These are phyloP conservation scores for Coleophoma eucalyptorum DNA, from an alignment of 2,329 filamentous ascomycete genomes.

Conservation along the genomic window DNA sequence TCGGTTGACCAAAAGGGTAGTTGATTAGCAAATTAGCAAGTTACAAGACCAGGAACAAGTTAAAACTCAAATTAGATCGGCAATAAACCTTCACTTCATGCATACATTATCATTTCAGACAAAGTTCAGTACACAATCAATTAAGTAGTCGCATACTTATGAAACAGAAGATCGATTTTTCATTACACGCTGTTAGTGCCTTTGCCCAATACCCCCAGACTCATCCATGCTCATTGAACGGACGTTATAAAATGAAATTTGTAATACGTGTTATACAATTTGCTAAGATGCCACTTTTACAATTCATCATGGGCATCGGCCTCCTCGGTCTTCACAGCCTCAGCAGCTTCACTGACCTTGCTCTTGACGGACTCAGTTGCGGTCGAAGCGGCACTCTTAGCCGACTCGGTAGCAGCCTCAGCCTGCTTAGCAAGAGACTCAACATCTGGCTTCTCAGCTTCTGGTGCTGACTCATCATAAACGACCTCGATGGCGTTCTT, in stretches of 20 bases:
- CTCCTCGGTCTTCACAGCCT: constrained; percentile 29
- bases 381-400: constrained; percentile 36
- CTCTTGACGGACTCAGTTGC: constrained; percentile 43
- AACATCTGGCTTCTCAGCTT: constrained; percentile 33
- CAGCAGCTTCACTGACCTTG: constrained; percentile 42
- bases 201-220: constrained; percentile 2
- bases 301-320: constrained; percentile 65
- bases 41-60: no score
- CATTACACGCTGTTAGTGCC: not conserved
- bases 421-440: constrained; percentile 35
- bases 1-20: no score
- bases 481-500: constrained; percentile 75
- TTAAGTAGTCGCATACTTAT: not conserved
- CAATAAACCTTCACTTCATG: no score
- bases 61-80: no score
- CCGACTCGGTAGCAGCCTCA: constrained; percentile 32
- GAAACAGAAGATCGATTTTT: not conserved
- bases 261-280: constrained; percentile 4
- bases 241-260: constrained; percentile 20
- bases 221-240: constrained; percentile 8
- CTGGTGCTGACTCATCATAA: constrained; percentile 50
- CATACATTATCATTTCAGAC: no score
- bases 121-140: no score
- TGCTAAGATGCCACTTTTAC: constrained; percentile 43
- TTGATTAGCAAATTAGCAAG: no score